Evolutionary conservation across 305 asterid species (phyloP), one percentile per base, ranked within the genome.

Genomic region (Fraxinus paxiana): DNA sequence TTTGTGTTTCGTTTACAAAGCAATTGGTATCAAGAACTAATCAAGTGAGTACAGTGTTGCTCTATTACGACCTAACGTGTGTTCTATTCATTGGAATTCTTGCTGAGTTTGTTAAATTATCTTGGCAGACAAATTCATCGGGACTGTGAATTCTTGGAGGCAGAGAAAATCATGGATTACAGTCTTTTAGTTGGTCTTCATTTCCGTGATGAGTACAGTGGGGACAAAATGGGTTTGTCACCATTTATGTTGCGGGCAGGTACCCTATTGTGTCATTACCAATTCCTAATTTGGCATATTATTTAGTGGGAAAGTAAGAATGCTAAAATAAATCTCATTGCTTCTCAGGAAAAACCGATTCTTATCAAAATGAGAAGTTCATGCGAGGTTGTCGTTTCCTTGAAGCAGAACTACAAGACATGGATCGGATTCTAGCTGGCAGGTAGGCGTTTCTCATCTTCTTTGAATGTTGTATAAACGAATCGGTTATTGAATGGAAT

Each of bases 381-480:
- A 92, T 92, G 97, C 98, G 98, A 18, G 96, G 98, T 59, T 90
- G 94, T 85, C 97, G 99, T 56, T 96, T 96, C 82, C 98, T 96
- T 6, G 98, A 96, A 88, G 99, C 99, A 3, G 99, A 96, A 85
- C 88, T 96, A 65, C 99, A 96, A 85, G 98, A 96, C 83, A 93
- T 88, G 97, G 98, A 96, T 84, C 93, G 97, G 38, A 72, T 96
- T 78, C 84, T 85, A 79, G 90, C 98, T 77, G 98, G 98, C 82
- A 86, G 92, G 98, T 96, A 87, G 67, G 83, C 48, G 56, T 48
- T 79, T 81, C 63, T 46, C 71, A 8, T 33, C 6, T 72, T 31
- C 46, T 84, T 38, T 26, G 12, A 17, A 54, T 76, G 22, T 59
- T 24, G 1, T 22, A 28, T 2, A 7, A 2, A 61, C 4, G 2